Evolutionary conservation across 2,329 filamentous ascomycete species (phyloP), one percentile per base, ranked within the genome.

Genomic region (Cladobotryum mycophilum): DNA sequence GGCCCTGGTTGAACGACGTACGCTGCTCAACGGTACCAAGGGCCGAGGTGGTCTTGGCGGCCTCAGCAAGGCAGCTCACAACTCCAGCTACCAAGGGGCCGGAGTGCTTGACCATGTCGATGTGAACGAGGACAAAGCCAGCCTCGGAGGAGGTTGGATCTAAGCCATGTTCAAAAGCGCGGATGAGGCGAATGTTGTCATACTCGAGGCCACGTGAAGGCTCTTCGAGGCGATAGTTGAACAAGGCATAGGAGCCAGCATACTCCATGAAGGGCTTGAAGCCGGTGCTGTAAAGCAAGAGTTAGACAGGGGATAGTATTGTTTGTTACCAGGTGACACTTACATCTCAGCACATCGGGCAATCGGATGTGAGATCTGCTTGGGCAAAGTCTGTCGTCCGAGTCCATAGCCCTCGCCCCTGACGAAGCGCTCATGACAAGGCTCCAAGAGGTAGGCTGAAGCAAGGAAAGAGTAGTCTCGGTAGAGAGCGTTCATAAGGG

Each of bases 241-340:
- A 86, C 57, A 85, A 78, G 47, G 81, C 85, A 62, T 85, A 85
- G 48, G 77, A 85, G 53, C 80, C 83, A 52, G 79, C 84, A 64
- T 84, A 96, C 62, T 93, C 89, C 87, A 96, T 92, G 72, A 95
- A 96, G 2, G 90, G 89, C 61, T 92, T 88, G 67, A 96, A 91
- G 51, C 89, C 85, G 76, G 73, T 70, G 48, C 79, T 73, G 52
- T 6, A 33, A 34, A 30, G 9, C 6, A 8, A 11, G 8, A 8
- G 25, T 30, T 30, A 30, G 25, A 8, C 6, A 30, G 25, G 25
- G 25, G 25, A 5, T 30, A 6, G 25, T 30, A 30, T 11, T 30
- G 6, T 8, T 30, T 30, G 25, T 30, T 30, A 30, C 8, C 25
- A 30, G 25, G 25, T 30, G n/a, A 11, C 36, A 82, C 88, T 78